Conservation (phyloP, 257 asterid genomes). For the Solanum commersonii region DNA sequence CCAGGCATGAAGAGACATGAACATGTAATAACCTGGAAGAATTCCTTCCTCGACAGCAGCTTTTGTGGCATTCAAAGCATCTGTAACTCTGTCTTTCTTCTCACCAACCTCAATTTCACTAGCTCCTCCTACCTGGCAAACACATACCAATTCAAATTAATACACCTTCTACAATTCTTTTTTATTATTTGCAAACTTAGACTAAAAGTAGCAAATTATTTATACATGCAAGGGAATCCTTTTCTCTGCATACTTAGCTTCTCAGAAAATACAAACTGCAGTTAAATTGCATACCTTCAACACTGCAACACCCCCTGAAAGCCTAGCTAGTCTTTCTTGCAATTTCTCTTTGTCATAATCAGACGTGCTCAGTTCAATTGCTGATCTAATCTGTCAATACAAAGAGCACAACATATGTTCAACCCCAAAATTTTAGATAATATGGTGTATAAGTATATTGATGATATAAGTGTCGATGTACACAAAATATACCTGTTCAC, state of each 20-base stretch:
- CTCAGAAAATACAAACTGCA: not conserved
- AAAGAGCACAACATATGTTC: not conserved
- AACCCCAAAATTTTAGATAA: not conserved
- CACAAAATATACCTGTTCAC: conserved; percentile 31
- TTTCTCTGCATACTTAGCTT: not conserved
- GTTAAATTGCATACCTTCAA: conserved; percentile 24
- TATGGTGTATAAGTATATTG: not conserved
- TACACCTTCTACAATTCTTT: not conserved
- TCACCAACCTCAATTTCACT: conserved; percentile 51
- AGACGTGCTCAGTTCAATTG: conserved; percentile 40
- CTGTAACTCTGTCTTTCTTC: conserved; percentile 49
- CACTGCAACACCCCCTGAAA: conserved; percentile 53
- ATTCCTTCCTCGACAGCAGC: conserved; percentile 66
- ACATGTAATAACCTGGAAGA: conserved; percentile 25
- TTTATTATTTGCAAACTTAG: not conserved
- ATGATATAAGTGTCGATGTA: not conserved
- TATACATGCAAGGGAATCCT: not conserved
- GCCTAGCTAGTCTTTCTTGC: conserved; percentile 59
- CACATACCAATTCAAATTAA: not conserved
- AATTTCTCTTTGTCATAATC: conserved; percentile 61
- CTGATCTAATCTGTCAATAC: conserved; percentile 37
- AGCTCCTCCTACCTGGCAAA: conserved; percentile 42
- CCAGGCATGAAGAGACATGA: not conserved
- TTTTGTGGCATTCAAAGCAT: conserved; percentile 50
- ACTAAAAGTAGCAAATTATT: not conserved